These are phyloP conservation scores for Penicillium sp. DNA, from an alignment of 2,329 filamentous ascomycete genomes.

Conservation along the genomic window DNA sequence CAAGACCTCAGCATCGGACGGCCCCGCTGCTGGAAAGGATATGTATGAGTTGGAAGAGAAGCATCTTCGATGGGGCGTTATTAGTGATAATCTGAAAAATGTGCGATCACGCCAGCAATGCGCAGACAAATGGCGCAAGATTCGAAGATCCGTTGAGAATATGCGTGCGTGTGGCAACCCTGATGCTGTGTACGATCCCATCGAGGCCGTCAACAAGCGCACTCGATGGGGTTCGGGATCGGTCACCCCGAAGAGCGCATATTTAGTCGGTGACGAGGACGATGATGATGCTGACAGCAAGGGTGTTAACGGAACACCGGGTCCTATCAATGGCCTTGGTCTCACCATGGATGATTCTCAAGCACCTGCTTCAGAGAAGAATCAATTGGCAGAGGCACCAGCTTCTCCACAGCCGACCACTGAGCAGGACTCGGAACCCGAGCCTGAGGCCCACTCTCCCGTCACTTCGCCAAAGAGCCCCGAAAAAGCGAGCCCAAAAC, in stretches of 20 bases:
- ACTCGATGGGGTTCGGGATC: conserved; percentile 8
- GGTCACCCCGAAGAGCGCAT: conserved; percentile 13
- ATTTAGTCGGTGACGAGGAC: conserved; percentile 16
- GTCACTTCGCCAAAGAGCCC: not conserved
- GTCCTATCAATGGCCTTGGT: not conserved
- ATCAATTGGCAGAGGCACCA: not conserved
- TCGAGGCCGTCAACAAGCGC: conserved; percentile 1
- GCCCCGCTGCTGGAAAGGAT: conserved; percentile 30
- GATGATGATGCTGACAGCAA: conserved; percentile 10
- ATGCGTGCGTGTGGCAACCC: conserved; percentile 23
- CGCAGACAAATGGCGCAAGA: conserved; percentile 42
- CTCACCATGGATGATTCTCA: not conserved
- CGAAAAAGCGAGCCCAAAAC: not conserved
- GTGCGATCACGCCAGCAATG: conserved; percentile 40
- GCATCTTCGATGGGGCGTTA: conserved; percentile 31
- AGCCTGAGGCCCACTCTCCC: not conserved
- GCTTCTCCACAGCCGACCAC: not conserved
- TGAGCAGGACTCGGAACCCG: not conserved
- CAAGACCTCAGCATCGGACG: conserved; percentile 8
- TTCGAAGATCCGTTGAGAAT: conserved; percentile 21
- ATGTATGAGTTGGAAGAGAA: conserved; percentile 38
- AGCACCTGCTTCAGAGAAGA: not conserved
- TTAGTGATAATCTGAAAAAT: conserved; percentile 32
- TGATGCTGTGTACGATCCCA: conserved; percentile 27
- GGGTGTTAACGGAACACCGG: not conserved